These are phyloP conservation scores for Candida buenavistaensis DNA, from an alignment of 1,139 yeast species.

Conservation along the genomic window DNA sequence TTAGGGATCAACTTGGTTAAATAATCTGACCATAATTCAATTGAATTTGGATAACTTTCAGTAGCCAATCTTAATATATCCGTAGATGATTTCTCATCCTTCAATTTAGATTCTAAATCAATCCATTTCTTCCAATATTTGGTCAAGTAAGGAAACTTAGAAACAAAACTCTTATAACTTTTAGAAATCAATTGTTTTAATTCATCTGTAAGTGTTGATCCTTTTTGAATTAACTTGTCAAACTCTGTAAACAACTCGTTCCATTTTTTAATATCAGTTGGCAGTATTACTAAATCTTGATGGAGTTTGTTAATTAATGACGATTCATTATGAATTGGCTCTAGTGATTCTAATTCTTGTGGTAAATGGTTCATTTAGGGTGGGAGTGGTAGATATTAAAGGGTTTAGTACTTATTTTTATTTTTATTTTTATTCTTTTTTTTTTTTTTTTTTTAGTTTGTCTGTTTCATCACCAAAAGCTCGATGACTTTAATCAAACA, in stretches of 20 bases:
- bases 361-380: slow-evolving; percentile 9
- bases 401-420: not conserved
- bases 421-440: not conserved
- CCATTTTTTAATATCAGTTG: slow-evolving; percentile 33
- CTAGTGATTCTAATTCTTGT: slow-evolving; percentile 8
- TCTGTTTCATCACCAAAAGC: no score
- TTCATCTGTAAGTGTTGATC: slow-evolving; percentile 16
- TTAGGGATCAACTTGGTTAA: slow-evolving; percentile 47
- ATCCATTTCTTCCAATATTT: slow-evolving; percentile 63
- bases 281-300: slow-evolving; percentile 14
- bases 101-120: slow-evolving; percentile 52
- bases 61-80: slow-evolving; percentile 48
- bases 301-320: slow-evolving; percentile 5
- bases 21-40: slow-evolving; percentile 70
- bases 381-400: not conserved
- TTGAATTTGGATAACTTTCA: slow-evolving; percentile 51
- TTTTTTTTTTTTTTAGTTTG: not conserved
- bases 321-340: not conserved
- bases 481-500: no score
- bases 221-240: slow-evolving; percentile 20
- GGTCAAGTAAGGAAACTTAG: slow-evolving; percentile 55
- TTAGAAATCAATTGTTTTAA: slow-evolving; percentile 22
- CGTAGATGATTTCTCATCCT: slow-evolving; percentile 54
- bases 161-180: slow-evolving; percentile 35
- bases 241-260: slow-evolving; percentile 25